A percentile compares a stretch with the other conserved stretches of the same genome.
Evolutionary conservation across 352 stramenopile species (phyloP).

Genomic region (Phytophthora tubulina): DNA sequence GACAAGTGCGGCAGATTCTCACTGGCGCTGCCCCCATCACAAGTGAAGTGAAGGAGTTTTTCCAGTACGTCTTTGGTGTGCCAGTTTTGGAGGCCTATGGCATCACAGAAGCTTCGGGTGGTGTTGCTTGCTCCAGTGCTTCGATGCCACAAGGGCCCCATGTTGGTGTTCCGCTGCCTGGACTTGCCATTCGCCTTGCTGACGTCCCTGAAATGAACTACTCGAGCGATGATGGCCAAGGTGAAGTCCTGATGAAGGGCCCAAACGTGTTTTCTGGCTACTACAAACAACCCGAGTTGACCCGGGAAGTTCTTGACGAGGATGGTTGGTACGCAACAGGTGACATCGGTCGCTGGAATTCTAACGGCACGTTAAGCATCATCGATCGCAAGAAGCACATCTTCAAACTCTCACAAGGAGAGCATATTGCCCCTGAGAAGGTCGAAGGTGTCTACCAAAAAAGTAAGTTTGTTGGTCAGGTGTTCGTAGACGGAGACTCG

Average conservation of each 20-base stretch:
- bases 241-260: conserved; percentile 85
- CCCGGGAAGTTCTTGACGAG: conserved; percentile 85
- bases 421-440: conserved; percentile 97
- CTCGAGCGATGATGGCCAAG: conserved; percentile 55
- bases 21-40: conserved; percentile 94
- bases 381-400: conserved; percentile 93
- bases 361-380: conserved; percentile 89
- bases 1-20: conserved; percentile 90
- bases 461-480: conserved; percentile 89
- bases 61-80: conserved; percentile 93
- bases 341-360: conserved; percentile 95
- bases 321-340: conserved; percentile 96
- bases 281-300: conserved; percentile 94
- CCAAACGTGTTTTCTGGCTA: conserved; percentile 91
- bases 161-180: conserved; percentile 88
- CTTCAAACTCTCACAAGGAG: conserved; percentile 93
- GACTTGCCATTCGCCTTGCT: conserved; percentile 89
- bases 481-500: conserved; percentile 96
- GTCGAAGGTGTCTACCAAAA: conserved; percentile 95
- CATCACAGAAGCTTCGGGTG: conserved; percentile 87
- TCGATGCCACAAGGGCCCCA: conserved; percentile 72
- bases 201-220: conserved; percentile 98
- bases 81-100: conserved; percentile 95
- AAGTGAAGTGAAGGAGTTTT: conserved; percentile 94
- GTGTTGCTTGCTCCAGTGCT: conserved; percentile 38